Evolutionary conservation across 768 basidiomycete species (phyloP).

Genomic region (Pluteus cervinus): DNA sequence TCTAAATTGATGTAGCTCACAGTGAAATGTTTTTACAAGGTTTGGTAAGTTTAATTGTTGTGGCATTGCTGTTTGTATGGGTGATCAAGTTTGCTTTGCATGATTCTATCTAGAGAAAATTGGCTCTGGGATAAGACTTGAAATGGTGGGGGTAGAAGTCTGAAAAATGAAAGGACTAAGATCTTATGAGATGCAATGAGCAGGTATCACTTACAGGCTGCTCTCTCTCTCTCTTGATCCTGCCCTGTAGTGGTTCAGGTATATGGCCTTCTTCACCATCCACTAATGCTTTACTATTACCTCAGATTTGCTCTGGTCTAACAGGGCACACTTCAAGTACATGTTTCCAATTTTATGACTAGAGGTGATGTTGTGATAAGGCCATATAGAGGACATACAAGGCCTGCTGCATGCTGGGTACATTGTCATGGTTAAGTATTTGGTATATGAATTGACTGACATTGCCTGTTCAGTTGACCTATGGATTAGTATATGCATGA

Average conservation of each 20-base stretch:
- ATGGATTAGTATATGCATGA: conserved; percentile 5
- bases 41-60: too few relatives aligned
- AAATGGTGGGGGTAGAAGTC: conserved; percentile 63
- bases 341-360: conserved; percentile 90
- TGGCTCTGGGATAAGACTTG: conserved; percentile 41
- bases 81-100: too few relatives aligned
- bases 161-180: conserved; percentile 18
- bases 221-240: conserved; percentile 80
- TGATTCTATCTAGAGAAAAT: too few relatives aligned
- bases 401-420: conserved; percentile 88
- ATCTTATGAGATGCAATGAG: conserved; percentile 4
- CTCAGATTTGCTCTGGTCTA: conserved; percentile 64
- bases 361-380: conserved; percentile 61
- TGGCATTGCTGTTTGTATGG: too few relatives aligned
- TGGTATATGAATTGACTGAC: conserved; percentile 87
- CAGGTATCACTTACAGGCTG: conserved; percentile 69
- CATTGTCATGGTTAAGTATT: conserved; percentile 97
- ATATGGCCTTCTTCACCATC: conserved; percentile 96
- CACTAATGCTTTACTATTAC: conserved; percentile 74
- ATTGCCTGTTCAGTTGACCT: conserved; percentile 99
- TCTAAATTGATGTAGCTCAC: too few relatives aligned
- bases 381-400: conserved; percentile 98
- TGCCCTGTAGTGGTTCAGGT: conserved; percentile 39
- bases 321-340: conserved; percentile 91
- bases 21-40: too few relatives aligned